Percentiles rank a stretch among this genome's conserved stretches.
These are phyloP conservation scores for Scheffersomyces spartinae DNA, from an alignment of 805 yeast genomes.

Conservation along the genomic window DNA sequence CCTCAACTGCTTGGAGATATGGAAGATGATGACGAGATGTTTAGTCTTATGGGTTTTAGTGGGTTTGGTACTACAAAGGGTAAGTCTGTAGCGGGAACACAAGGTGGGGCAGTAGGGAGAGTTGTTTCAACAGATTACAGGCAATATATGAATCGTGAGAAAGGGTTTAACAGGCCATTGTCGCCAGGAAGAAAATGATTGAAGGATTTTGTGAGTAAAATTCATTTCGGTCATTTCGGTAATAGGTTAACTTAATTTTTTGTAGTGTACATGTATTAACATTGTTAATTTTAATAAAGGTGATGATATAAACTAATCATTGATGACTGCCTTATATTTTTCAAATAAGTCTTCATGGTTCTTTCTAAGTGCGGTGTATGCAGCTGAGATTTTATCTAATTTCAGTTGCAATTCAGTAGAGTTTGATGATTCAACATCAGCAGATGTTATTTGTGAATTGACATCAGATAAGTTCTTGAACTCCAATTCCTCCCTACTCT, in stretches of 20 bases:
- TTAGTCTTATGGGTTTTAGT: slow-evolving; percentile 45
- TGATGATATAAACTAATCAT: slow-evolving; percentile 3
- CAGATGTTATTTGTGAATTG: slow-evolving; percentile 25
- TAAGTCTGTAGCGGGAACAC: slow-evolving; percentile 39
- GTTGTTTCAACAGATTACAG: slow-evolving; percentile 36
- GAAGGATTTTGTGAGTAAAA: too few species aligned
- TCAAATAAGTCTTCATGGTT: slow-evolving; percentile 48
- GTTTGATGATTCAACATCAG: slow-evolving; percentile 5
- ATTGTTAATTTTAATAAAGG: too few species aligned
- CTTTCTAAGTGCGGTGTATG: slow-evolving; percentile 45
- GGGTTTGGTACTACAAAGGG: slow-evolving; percentile 46
- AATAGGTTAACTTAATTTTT: too few species aligned
- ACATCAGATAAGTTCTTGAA: slow-evolving; percentile 34
- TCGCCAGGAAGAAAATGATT: slow-evolving; percentile 38
- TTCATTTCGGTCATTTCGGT: too few species aligned
- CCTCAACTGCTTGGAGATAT: too few species aligned
- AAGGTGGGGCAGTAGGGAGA: slow-evolving; percentile 31
- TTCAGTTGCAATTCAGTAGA: slow-evolving; percentile 29
- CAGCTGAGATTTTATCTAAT: slow-evolving; percentile 39
- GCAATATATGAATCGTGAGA: slow-evolving; percentile 48
- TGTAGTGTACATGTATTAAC: too few species aligned
- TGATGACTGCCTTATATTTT: slow-evolving; percentile 33
- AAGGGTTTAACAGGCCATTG: slow-evolving; percentile 44
- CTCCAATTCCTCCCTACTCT: slow-evolving; percentile 39
- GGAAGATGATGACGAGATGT: slow-evolving; percentile 17